Base-by-base conservation (phyloP, 768 basidiomycete genomes). In the Cystobasidium tubakii region DNA sequence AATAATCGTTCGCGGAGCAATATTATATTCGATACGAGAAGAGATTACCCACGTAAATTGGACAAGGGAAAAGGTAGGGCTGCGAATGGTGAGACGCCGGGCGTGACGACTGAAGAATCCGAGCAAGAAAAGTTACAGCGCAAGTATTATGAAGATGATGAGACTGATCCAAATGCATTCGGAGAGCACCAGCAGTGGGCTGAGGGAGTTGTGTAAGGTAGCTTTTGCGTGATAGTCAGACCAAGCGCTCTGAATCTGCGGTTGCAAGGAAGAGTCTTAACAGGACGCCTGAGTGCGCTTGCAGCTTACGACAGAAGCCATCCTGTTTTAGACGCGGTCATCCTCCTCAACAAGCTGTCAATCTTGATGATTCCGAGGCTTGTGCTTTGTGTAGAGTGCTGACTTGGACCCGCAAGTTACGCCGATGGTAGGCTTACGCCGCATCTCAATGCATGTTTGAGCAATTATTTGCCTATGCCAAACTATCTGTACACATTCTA, bases 31-130 rank as follows among this genome's bases (percentile, higher is more conserved):
- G 63, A 65, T 19, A 10, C 36, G 25, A 10, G 63, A 19, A 65
- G 15, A 19, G 63, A 65, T 29, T 65, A 65, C 23, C 63, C 63
- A 13, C 25, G 36, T 15, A 67, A 31, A 31, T n/a, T 62, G 31
- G 54, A 71, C 36, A 71, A 71, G 55, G 69, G 69, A 12, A 71
- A 71, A 31, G 69, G 54, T 7, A 55, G 34, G 36, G 69, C 69
- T 3, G 63, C 13, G 2, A 43, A 29, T 46, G 27, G 9, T 13
- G 33, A 65, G 1, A n/a, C 23, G 7, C 12, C 43, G 31, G 6
- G 2, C 13, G 29, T 6, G 23, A 12, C 33, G 6, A 12, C 57
- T 13, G 29, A 60, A 60, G 25, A 60, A 15, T 29, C 57, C 2
- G 57, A 60, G 57, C 57, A 60, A 21, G 57, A 60, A 25, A 60